Percentiles rank a stretch among this genome's conserved stretches.
Conservation (phyloP, 164 flowering plant genomes). For the Nymphaea thermarum region DNA sequence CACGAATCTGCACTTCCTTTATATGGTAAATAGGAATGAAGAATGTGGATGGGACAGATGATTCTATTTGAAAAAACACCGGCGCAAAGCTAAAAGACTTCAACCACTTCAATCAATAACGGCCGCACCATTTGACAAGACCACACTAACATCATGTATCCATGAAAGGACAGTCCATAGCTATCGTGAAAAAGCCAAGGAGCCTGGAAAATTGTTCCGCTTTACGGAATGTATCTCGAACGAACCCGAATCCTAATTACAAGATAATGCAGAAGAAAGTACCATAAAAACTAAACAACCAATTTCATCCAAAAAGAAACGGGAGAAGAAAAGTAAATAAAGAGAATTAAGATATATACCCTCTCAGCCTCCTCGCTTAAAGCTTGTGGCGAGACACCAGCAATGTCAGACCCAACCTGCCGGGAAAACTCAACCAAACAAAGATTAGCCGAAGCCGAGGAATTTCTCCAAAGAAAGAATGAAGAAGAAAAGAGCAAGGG, state of each 20-base stretch:
- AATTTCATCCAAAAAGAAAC: background rate
- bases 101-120: too few species aligned
- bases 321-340: background rate
- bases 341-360: constrained; percentile 19
- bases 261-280: background rate
- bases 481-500: too few species aligned
- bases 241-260: background rate
- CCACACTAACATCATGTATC: too few species aligned
- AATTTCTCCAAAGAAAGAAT: background rate
- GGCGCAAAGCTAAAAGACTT: too few species aligned
- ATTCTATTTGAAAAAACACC: too few species aligned
- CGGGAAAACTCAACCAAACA: background rate
- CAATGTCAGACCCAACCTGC: constrained; percentile 20
- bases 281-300: background rate
- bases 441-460: background rate
- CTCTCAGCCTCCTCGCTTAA: constrained; percentile 42
- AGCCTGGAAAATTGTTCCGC: background rate
- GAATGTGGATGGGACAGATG: too few species aligned
- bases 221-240: too few species aligned
- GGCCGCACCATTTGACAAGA: too few species aligned
- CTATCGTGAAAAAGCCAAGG: background rate
- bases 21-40: too few species aligned
- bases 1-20: too few species aligned
- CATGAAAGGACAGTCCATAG: too few species aligned
- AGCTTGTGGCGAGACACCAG: constrained; percentile 26